These are phyloP conservation scores for Flaveria trinervia DNA, from an alignment of 129 eudicot species.

Conservation along the genomic window DNA sequence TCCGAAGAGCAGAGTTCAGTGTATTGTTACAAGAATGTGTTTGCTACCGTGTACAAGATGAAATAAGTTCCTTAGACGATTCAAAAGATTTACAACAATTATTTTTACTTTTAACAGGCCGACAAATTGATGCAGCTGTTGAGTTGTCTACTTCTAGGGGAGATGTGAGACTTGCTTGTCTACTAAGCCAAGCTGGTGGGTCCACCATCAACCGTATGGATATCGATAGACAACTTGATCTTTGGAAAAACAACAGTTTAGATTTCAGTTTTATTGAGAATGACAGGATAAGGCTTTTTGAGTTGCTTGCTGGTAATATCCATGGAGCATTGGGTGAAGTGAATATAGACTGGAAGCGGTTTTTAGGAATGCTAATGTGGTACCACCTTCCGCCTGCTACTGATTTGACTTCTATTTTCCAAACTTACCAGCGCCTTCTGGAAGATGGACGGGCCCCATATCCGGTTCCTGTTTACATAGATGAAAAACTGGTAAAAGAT, in stretches of 20 bases:
- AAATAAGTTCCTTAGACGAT: constrained; percentile 69
- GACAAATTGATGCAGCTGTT: constrained; percentile 82
- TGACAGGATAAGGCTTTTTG: constrained; percentile 67
- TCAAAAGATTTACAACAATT: constrained; percentile 64
- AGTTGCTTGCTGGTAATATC: constrained; percentile 87
- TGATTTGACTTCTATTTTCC: constrained; percentile 57
- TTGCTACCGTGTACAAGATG: constrained; percentile 88
- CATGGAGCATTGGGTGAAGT: constrained; percentile 62
- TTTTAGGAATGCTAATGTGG: constrained; percentile 93
- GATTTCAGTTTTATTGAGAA: constrained; percentile 77
- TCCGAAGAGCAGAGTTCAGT: constrained; percentile 92
- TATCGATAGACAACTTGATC: constrained; percentile 61
- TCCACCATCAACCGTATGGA: constrained; percentile 66
- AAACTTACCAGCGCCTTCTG: constrained; percentile 75
- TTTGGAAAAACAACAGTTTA: constrained; percentile 80
- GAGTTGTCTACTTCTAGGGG: constrained; percentile 89
- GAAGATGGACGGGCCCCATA: constrained; percentile 72
- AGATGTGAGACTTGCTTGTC: constrained; percentile 86
- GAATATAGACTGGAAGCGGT: constrained; percentile 90
- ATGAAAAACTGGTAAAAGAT: constrained; percentile 66
- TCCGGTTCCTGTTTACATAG: constrained; percentile 92
- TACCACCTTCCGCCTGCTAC: constrained; percentile 75
- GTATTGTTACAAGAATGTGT: constrained; percentile 93
- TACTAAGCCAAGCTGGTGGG: constrained; percentile 93
- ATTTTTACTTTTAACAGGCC: constrained; percentile 76